Conservation (phyloP, 352 stramenopile species). For the Thalassiosira allenii region DNA sequence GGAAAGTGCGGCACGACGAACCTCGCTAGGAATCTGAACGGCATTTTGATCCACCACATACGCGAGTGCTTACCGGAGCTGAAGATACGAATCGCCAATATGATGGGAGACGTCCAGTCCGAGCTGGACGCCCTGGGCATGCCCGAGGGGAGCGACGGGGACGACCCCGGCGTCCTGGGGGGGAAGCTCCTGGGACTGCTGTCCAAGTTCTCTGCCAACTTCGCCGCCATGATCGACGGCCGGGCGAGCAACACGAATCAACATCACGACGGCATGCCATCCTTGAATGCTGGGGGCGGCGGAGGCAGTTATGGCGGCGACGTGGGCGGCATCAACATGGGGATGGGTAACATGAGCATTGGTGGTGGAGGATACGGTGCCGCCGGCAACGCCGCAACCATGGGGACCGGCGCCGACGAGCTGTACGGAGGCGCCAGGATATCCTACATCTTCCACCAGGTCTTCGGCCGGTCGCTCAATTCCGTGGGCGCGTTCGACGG, state of each 20-base stretch:
- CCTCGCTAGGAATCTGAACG: conserved; percentile 97
- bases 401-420: conserved; percentile 76
- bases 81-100: conserved; percentile 96
- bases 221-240: conserved; percentile 86
- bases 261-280: conserved; percentile 63
- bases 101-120: conserved; percentile 94
- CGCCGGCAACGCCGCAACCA: conserved; percentile 18
- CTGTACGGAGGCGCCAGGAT: conserved; percentile 96
- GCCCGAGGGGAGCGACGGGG: conserved; percentile 53
- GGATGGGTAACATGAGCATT: conserved; percentile 50
- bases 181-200: conserved; percentile 94
- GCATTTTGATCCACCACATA: conserved; percentile 99
- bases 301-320: conserved; percentile 8
- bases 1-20: conserved; percentile 96
- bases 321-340: conserved; percentile 32
- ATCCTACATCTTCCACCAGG: conserved; percentile 98
- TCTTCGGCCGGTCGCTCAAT: conserved; percentile 88
- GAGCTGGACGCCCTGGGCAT: conserved; percentile 96
- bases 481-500: conserved; percentile 95
- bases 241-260: conserved; percentile 71
- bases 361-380: conserved; percentile 7
- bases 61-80: conserved; percentile 98
- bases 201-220: conserved; percentile 90
- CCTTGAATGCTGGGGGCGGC: conserved; percentile 18
- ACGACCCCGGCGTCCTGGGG: conserved; percentile 86